These are phyloP conservation scores for Abeoforma whisleri DNA, from an alignment of 78 protist species.

Conservation along the genomic window DNA sequence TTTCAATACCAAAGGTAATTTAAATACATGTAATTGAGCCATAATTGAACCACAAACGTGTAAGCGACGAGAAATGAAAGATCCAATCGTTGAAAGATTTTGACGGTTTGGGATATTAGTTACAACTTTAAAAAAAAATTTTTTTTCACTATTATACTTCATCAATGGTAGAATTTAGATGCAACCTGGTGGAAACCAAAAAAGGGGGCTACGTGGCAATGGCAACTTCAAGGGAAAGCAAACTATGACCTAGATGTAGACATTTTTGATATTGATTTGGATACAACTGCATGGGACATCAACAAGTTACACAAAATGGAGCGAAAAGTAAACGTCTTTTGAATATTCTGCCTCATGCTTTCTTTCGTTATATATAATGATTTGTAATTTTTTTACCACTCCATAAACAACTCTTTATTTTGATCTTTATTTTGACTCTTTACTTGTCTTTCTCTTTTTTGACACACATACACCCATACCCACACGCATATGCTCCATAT, in stretches of 20 bases:
- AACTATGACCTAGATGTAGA: not conserved
- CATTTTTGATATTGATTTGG: constrained; percentile 16
- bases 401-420: too few species aligned
- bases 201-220: constrained; percentile 4
- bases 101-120: too few species aligned
- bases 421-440: too few species aligned
- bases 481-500: too few species aligned
- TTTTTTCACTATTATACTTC: constrained; percentile 6
- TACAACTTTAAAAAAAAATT: too few species aligned
- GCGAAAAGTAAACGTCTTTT: too few species aligned
- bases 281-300: not conserved
- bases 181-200: constrained; percentile 14
- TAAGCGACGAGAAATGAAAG: not conserved
- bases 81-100: not conserved
- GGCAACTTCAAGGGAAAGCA: constrained; percentile 11
- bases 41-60: constrained; percentile 4
- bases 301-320: not conserved
- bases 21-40: not conserved
- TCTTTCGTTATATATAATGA: too few species aligned
- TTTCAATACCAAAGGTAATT: not conserved
- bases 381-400: too few species aligned
- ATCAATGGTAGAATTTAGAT: not conserved
- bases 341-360: too few species aligned
- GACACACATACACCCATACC: too few species aligned
- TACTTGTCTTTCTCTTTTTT: too few species aligned